Evolutionary conservation across 2,329 filamentous ascomycete species (phyloP), one percentile per base, ranked within the genome.

Genomic region (Pseudogymnoascus sp.): DNA sequence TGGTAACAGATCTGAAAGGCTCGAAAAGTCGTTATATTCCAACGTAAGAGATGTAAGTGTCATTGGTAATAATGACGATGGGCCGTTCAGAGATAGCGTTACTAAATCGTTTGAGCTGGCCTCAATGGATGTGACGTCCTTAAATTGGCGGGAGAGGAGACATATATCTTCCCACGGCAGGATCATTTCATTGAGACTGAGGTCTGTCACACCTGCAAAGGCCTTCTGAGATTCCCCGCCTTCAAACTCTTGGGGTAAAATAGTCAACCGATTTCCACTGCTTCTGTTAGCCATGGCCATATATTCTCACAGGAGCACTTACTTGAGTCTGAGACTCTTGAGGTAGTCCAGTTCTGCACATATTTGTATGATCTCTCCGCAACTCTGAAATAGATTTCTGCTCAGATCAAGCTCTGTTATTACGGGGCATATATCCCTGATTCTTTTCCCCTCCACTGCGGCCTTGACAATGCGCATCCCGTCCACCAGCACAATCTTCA

Each of bases 371-470:
- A 96, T 81, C 23, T 89, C 84, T 2, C 77, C 77, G 73, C 93
- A 83, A 10, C 77, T 77, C 63, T 86, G 85, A 70, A 97, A 86
- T 36, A 96, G 74, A 73, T 96, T 97, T 61, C 91, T 84, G 71
- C 92, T 92, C 45, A 99, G 75, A 72, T 97, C 93, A 54, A 97
- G 79, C 71, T 96, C 90, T 1, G 82, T 78, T 62, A 96, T 86
- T 69, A 85, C 83, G 1, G 86, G 85, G 62, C 85, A 87, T n/a
- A 78, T 79, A 61, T 80, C 74, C 5, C 71, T 69, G 57, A 87
- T 82, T 14, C 74, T 70, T 3, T 75, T 74, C n/a, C 68, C 73
- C 34, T 68, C 64, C 8, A 67, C 75, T 16, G 75, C 72, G 2
- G 72, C 75, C 10, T 74, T 72, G 61, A 74, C 75, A 66, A 97